phyloP scores from a whole-genome alignment of 1,284 basidiomycete genomes.

The Microbotryum scabiosae region DNA sequence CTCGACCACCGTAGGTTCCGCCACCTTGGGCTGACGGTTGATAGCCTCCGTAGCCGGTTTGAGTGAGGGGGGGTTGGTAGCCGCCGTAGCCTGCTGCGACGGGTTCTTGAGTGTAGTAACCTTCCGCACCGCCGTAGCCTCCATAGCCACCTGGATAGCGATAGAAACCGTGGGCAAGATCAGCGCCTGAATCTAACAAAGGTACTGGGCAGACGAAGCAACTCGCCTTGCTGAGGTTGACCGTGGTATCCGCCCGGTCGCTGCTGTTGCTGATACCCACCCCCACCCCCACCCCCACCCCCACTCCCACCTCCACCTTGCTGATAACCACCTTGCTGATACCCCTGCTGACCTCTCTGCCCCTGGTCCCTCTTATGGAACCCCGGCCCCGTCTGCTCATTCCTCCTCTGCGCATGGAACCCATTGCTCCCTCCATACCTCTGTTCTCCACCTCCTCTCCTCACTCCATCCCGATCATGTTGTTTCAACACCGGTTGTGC shows the following conservation, averaged over 20 bases:
- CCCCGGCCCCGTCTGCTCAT: slow-evolving; percentile 19
- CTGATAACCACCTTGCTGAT: background rate
- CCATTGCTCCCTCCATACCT: slow-evolving; percentile 10
- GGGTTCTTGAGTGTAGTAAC: no score
- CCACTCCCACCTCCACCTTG: background rate
- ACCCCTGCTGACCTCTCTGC: background rate
- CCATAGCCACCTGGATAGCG: background rate
- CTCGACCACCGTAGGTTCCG: no score
- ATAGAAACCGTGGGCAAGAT: background rate
- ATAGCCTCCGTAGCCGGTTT: slow-evolving; percentile 3
- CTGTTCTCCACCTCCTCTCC: slow-evolving; percentile 41
- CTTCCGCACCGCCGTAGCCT: no score
- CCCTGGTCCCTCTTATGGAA: slow-evolving; percentile 21
- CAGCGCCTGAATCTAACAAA: background rate
- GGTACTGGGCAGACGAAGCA: background rate
- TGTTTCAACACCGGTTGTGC: slow-evolving; percentile 57
- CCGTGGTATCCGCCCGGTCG: background rate
- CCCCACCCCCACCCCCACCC: background rate
- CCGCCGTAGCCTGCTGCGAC: background rate
- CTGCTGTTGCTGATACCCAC: background rate
- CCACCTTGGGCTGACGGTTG: no score
- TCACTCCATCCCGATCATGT: slow-evolving; percentile 62
- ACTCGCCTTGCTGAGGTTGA: background rate
- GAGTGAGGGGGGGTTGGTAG: background rate
- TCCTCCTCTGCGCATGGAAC: slow-evolving; percentile 19